A percentile compares a stretch with the other conserved stretches of the same genome.
Conservation (phyloP, 768 basidiomycete genomes). For the Trametes meyenii region DNA sequence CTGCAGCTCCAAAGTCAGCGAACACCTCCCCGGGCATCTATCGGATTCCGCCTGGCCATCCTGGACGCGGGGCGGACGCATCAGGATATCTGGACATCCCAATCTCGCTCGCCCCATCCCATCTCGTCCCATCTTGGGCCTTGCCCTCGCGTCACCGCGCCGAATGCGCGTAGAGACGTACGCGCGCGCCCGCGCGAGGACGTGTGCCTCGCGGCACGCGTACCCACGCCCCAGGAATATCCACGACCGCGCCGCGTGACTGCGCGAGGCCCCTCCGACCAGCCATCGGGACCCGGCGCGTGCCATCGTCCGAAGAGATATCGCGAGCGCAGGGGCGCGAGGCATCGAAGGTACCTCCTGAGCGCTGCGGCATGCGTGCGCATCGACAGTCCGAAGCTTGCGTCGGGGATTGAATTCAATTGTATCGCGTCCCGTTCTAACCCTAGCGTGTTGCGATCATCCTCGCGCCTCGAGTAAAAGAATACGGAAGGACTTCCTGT, state of each 20-base stretch:
- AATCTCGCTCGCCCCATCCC: not conserved
- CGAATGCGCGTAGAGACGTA: not conserved
- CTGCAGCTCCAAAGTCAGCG: not conserved
- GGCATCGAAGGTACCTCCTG: constrained; percentile 2
- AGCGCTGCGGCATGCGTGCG: not conserved
- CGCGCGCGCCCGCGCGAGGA: not conserved
- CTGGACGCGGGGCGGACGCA: not conserved
- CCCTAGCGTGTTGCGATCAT: too few relatives aligned
- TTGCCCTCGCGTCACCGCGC: constrained; percentile 10
- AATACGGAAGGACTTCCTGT: too few relatives aligned
- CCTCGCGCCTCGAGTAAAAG: too few relatives aligned
- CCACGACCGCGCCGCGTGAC: constrained; percentile 14
- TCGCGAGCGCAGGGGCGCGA: constrained; percentile 2
- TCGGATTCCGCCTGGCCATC: not conserved
- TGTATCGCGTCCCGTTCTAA: too few relatives aligned
- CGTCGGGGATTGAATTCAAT: too few relatives aligned
- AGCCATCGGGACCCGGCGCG: constrained; percentile 8
- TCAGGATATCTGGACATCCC: not conserved
- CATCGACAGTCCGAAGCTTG: not conserved
- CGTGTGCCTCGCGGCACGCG: constrained; percentile 2
- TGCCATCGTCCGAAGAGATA: constrained; percentile 17
- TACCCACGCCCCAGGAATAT: constrained; percentile 11
- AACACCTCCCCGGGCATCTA: constrained; percentile 3
- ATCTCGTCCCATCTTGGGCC: constrained; percentile 3
- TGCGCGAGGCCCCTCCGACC: constrained; percentile 16